Conservation (phyloP, 805 yeast genomes). For the Danielozyma ontarioensis region DNA sequence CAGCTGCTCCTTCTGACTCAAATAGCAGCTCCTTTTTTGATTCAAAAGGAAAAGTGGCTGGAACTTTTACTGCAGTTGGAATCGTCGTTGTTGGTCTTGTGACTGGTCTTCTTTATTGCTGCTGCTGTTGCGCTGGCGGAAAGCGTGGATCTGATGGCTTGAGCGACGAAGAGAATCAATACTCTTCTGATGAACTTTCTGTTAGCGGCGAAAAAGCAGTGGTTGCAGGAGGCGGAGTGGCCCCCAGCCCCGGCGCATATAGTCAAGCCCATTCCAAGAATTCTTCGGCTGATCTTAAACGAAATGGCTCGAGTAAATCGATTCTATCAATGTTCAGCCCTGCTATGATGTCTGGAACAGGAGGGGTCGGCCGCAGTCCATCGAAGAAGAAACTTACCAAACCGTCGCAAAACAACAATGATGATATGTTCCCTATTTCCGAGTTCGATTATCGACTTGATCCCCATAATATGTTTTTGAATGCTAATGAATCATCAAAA, state of each 20-base stretch:
- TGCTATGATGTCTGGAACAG: slow-evolving; percentile 7
- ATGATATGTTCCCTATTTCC: slow-evolving; percentile 30
- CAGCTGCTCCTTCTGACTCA: slow-evolving; percentile 3
- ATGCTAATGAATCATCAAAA: slow-evolving; percentile 9
- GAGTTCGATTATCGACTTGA: slow-evolving; percentile 16
- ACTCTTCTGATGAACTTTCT: slow-evolving; percentile 27
- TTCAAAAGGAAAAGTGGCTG: slow-evolving; percentile 75
- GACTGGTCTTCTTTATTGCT: slow-evolving; percentile 37
- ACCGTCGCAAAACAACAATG: slow-evolving; percentile 7
- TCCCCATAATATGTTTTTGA: slow-evolving; percentile 9
- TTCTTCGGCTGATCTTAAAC: slow-evolving; percentile 14
- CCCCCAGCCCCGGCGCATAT: slow-evolving; percentile 1
- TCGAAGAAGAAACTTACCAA: slow-evolving; percentile 24
- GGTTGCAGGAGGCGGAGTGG: slow-evolving; percentile 1
- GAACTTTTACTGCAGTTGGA: slow-evolving; percentile 79
- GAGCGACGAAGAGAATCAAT: slow-evolving; percentile 37
- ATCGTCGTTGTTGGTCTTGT: slow-evolving; percentile 47
- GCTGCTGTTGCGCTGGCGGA: slow-evolving; percentile 24
- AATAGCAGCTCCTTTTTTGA: slow-evolving; percentile 48
- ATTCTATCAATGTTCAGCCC: slow-evolving; percentile 21
- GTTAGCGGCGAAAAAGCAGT: slow-evolving; percentile 14
- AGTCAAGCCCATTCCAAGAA: slow-evolving; percentile 7
- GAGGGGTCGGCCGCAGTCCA: slow-evolving; percentile 20
- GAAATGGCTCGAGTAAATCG: slow-evolving; percentile 32
- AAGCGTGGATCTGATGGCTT: slow-evolving; percentile 17